These are phyloP conservation scores for Maudiozyma saulgeensis DNA, from an alignment of 805 yeast genomes.

Conservation along the genomic window DNA sequence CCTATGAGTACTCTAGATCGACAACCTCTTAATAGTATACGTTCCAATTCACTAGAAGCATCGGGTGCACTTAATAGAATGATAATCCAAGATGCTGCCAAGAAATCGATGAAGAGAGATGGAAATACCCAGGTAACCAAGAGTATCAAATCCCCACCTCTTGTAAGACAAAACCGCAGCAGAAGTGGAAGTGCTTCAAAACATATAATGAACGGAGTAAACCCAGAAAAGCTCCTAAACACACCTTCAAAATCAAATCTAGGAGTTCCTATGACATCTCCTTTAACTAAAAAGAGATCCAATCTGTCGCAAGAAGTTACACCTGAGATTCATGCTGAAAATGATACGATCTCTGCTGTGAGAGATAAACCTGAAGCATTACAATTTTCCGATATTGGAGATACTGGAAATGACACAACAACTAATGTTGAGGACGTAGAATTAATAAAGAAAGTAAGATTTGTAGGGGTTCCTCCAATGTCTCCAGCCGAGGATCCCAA, in stretches of 20 bases:
- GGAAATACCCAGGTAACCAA: neutral
- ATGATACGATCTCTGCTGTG: neutral
- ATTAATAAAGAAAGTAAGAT: constrained; percentile 25
- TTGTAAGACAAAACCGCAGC: neutral
- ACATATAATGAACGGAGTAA: neutral
- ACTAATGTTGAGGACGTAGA: neutral
- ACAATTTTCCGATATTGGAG: neutral
- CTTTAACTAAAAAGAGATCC: neutral
- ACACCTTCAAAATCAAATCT: neutral
- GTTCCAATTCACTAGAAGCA: constrained; percentile 27
- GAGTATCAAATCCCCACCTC: neutral
- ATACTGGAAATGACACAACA: neutral
- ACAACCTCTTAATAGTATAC: constrained; percentile 4
- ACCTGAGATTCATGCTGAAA: neutral
- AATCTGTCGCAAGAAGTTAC: neutral
- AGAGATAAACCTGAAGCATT: neutral
- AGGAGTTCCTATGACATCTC: neutral
- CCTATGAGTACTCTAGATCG: neutral
- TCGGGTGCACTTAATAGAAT: constrained; percentile 21
- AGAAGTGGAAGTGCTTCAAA: constrained; percentile 1
- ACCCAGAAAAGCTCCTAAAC: neutral
- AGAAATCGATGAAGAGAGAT: constrained; percentile 6
- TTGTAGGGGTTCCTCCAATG: constrained; percentile 30
- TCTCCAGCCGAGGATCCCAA: constrained; percentile 21
- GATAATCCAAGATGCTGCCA: constrained; percentile 19